These are phyloP conservation scores for Tulasnella sp. DNA, from an alignment of 768 basidiomycete genomes.

Conservation along the genomic window DNA sequence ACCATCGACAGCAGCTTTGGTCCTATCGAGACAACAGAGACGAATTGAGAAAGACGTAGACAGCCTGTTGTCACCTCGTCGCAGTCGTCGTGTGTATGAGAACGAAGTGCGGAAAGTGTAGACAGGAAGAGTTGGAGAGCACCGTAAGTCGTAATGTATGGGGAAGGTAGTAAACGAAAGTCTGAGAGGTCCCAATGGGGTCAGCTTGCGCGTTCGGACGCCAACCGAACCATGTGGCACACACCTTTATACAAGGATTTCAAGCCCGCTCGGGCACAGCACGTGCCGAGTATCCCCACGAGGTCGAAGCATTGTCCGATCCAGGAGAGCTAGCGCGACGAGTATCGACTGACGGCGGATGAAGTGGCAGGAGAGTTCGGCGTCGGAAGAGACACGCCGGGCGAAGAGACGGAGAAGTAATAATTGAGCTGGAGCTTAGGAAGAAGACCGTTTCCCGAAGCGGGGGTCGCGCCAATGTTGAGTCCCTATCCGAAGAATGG, in stretches of 20 bases:
- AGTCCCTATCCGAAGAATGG: constrained; percentile 11
- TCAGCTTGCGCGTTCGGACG: too few species aligned
- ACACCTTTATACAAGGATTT: too few species aligned
- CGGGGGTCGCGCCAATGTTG: constrained; percentile 8
- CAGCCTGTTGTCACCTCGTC: too few species aligned
- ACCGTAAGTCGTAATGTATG: too few species aligned
- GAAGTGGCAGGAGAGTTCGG: not conserved
- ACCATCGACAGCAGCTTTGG: not conserved
- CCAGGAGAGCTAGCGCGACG: constrained; percentile 25
- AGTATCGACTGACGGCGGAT: not conserved
- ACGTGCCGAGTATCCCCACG: not conserved
- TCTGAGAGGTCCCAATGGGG: too few species aligned
- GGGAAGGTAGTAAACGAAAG: too few species aligned
- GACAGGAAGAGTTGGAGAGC: too few species aligned
- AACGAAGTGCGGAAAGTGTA: too few species aligned
- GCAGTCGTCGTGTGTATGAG: too few species aligned
- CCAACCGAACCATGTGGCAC: too few species aligned
- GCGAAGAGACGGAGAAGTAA: constrained; percentile 35
- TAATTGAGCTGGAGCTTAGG: constrained; percentile 34
- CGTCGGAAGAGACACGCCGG: constrained; percentile 13
- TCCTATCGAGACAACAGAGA: too few species aligned
- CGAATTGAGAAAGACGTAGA: not conserved
- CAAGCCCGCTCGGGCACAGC: too few species aligned
- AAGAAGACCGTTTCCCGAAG: constrained; percentile 28
- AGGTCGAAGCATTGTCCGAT: not conserved